Base-by-base conservation (phyloP, 2,329 filamentous ascomycete species). In the Talaromyces rugulosus region DNA sequence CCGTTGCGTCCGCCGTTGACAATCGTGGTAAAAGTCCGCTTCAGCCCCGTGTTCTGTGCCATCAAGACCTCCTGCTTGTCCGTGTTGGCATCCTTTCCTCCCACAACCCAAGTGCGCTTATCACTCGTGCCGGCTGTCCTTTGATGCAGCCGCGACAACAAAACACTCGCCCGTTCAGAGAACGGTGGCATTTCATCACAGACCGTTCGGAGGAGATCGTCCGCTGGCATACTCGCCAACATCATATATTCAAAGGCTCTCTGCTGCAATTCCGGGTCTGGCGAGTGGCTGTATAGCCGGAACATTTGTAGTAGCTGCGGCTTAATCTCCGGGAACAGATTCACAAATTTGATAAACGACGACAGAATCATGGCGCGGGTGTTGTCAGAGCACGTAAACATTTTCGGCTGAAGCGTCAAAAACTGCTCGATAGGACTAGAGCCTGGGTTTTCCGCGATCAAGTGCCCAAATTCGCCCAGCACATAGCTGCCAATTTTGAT, bases 101-200 rank as follows among this genome's bases (percentile, higher is more conserved):
- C 94, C n/a, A 98, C 91, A 30, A 97, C 89, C 95, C 95, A 99
- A 1, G 95, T 98, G 64, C 94, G 87, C 79, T 96, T 96, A 75
- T 99, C 95, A 72, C 91, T 96, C 14, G 92, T 95, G 64, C 90
- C 91, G 55, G 90, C 90, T 70, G 96, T 92, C 79, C 96, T 98
- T 77, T 96, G 92, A 77, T 99, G 94, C 56, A 99, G 83, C 62
- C 95, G 86, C 44, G 94, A 97, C 11, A 99, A 82, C 31, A 99
- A 81, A 1, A 95, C 94, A 5, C 95, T 98, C 62, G 96, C 89
- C 63, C 96, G 84, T 75, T 99, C 93, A 0, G 95, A 96, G 78
- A 98, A 99, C 0, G 95, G 93, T 2, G 95, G 95, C 96, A 99
- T 99, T 75, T 99, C 95, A 69, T 99, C 95, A 75, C 93, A 96